Evolutionary conservation across 441 rosid species (phyloP).

Genomic region (Viola pubescens): DNA sequence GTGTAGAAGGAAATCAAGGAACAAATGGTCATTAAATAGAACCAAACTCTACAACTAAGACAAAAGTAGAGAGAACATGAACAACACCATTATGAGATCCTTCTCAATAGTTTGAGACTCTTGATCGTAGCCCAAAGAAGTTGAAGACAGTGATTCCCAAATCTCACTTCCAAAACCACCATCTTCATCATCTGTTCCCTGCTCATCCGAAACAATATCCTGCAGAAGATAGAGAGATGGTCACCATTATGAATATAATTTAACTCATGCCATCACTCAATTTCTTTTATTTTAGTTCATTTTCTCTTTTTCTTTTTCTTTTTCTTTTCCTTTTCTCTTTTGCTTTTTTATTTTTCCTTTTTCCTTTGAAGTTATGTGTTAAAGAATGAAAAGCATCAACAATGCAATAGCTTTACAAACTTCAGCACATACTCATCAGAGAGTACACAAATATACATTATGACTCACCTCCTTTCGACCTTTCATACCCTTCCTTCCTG

Average conservation of each 20-base stretch:
- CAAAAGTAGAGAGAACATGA: slow-evolving; percentile 13
- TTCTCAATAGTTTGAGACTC: slow-evolving; percentile 45
- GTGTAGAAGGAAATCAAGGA: slow-evolving; percentile 7
- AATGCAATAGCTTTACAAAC: slow-evolving; percentile 4
- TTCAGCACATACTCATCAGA: slow-evolving; percentile 6
- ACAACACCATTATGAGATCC: slow-evolving; percentile 68
- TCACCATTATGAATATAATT: no score
- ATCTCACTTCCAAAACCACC: slow-evolving; percentile 39
- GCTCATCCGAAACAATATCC: slow-evolving; percentile 30
- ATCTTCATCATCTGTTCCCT: slow-evolving; percentile 33
- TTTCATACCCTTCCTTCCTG: slow-evolving; percentile 27
- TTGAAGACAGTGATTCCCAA: slow-evolving; percentile 41
- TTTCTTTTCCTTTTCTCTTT: no score
- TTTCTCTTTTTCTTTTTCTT: no score
- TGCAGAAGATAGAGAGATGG: slow-evolving; percentile 14
- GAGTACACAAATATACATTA: background rate
- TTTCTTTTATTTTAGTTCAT: no score
- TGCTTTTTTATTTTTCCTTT: background rate
- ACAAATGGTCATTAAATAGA: slow-evolving; percentile 3
- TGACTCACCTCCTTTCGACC: slow-evolving; percentile 49
- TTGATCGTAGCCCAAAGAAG: slow-evolving; percentile 37
- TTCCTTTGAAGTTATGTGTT: background rate
- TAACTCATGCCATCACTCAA: no score
- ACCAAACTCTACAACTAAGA: slow-evolving; percentile 5
- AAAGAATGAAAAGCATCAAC: background rate